A percentile compares a stretch with the other conserved stretches of the same genome.
phyloP scores from a whole-genome alignment of 2,329 filamentous ascomycete genomes.

The Fusarium penzigii region DNA sequence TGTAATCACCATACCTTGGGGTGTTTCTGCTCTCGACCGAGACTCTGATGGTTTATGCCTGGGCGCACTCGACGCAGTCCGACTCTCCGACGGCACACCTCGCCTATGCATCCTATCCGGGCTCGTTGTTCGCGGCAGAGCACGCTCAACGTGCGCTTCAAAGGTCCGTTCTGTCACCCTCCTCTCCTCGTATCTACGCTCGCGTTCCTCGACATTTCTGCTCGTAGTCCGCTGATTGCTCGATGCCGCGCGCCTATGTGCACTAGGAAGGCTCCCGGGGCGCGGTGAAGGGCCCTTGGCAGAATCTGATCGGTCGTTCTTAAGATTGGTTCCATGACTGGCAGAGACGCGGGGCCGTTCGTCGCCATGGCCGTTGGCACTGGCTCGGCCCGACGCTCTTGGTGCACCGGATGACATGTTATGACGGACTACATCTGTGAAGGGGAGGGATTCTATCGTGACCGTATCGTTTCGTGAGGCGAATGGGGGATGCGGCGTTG shows the following conservation, averaged over 20 bases:
- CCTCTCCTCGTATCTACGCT: constrained; percentile 50
- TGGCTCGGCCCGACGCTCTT: constrained; percentile 47
- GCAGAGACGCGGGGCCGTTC: constrained; percentile 40
- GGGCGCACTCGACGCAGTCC: constrained; percentile 37
- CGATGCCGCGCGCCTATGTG: constrained; percentile 59
- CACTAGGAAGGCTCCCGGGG: constrained; percentile 37
- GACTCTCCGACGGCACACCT: constrained; percentile 38
- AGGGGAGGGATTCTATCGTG: constrained; percentile 1
- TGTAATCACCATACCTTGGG: constrained; percentile 45
- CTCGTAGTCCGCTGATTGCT: constrained; percentile 54
- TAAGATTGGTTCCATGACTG: constrained; percentile 34
- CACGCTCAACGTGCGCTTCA: constrained; percentile 63
- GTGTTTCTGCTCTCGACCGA: constrained; percentile 46
- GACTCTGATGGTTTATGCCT: constrained; percentile 47
- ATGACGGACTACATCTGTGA: constrained; percentile 39
- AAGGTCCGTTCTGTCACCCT: constrained; percentile 56
- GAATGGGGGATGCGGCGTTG: neutral
- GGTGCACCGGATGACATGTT: constrained; percentile 44
- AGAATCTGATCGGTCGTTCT: constrained; percentile 38
- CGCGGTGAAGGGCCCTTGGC: constrained; percentile 39
- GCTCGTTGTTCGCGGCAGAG: constrained; percentile 59
- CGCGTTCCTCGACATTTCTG: constrained; percentile 41
- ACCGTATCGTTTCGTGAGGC: neutral
- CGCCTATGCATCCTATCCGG: constrained; percentile 55
- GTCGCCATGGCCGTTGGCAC: constrained; percentile 38